Percentiles rank a stretch among this genome's conserved stretches.
Conservation (phyloP, 2,329 filamentous ascomycete species). For the Claviceps digitariae region DNA sequence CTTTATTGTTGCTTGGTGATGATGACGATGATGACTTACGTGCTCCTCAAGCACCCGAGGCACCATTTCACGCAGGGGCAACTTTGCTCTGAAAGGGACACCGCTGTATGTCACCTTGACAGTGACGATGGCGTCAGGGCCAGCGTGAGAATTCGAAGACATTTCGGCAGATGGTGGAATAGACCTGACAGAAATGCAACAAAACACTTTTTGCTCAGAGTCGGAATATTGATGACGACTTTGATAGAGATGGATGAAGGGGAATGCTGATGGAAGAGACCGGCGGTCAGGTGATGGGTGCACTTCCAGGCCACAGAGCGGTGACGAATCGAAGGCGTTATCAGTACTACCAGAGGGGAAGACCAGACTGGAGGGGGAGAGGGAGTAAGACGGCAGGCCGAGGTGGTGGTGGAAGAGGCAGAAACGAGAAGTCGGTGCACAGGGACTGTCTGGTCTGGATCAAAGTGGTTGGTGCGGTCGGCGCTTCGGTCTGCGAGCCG, state of each 20-base stretch:
- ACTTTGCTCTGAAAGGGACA: slow-evolving; percentile 68
- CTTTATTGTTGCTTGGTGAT: background rate
- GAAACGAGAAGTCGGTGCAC: background rate
- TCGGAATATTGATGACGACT: background rate
- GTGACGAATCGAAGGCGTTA: slow-evolving; percentile 1
- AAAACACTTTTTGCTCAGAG: background rate
- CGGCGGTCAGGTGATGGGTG: background rate
- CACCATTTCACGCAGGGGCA: slow-evolving; percentile 73
- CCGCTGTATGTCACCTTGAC: slow-evolving; percentile 76
- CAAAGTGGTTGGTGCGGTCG: too few relatives aligned
- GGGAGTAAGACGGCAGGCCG: background rate
- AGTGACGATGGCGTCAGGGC: slow-evolving; percentile 42
- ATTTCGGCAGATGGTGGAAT: slow-evolving; percentile 9
- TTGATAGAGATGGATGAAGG: background rate
- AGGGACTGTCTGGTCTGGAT: too few relatives aligned
- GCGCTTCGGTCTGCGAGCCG: too few relatives aligned
- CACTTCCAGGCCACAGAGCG: background rate
- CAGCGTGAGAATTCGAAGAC: slow-evolving; percentile 12
- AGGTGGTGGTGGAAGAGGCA: background rate
- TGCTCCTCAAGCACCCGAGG: slow-evolving; percentile 63
- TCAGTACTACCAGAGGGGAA: background rate
- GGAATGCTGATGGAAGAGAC: background rate
- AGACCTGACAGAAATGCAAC: background rate
- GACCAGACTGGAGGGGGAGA: background rate
- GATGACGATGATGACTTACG: slow-evolving; percentile 50